A percentile compares a stretch with the other conserved stretches of the same genome.
These are phyloP conservation scores for Cadophora malorum DNA, from an alignment of 2,329 filamentous ascomycete genomes.

Conservation along the genomic window DNA sequence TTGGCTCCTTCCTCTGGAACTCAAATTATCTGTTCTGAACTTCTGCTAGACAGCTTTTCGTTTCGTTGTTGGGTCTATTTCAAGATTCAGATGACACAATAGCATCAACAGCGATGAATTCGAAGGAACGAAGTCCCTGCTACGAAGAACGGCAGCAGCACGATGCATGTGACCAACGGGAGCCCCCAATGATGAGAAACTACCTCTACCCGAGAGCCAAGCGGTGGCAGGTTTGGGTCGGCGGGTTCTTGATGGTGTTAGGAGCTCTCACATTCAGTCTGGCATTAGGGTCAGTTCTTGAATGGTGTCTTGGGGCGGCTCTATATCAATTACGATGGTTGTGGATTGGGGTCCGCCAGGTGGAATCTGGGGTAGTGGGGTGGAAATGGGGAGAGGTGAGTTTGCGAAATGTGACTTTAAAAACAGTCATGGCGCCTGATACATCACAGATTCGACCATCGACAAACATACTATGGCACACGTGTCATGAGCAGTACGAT, in stretches of 20 bases:
- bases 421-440: not conserved
- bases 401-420: not conserved
- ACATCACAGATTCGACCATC: conserved; percentile 23
- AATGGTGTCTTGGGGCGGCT: not conserved
- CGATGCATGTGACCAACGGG: not conserved
- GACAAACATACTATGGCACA: conserved; percentile 36
- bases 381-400: conserved; percentile 24
- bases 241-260: not conserved
- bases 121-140: not conserved
- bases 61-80: not conserved
- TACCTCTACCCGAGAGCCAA: not conserved
- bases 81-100: not conserved
- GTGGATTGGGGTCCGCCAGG: not conserved
- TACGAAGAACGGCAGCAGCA: not conserved
- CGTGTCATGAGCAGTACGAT: conserved; percentile 36
- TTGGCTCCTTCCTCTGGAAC: conserved; percentile 1
- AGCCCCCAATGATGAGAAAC: not conserved
- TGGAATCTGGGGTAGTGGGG: conserved; percentile 12
- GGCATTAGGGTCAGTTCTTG: not conserved
- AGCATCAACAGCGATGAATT: conserved; percentile 1
- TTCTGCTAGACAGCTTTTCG: not conserved
- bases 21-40: not conserved
- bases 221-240: not conserved
- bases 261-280: not conserved
- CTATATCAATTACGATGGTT: not conserved